phyloP scores from a whole-genome alignment of 78 protist species.

The Dictyostelium intermedium region DNA sequence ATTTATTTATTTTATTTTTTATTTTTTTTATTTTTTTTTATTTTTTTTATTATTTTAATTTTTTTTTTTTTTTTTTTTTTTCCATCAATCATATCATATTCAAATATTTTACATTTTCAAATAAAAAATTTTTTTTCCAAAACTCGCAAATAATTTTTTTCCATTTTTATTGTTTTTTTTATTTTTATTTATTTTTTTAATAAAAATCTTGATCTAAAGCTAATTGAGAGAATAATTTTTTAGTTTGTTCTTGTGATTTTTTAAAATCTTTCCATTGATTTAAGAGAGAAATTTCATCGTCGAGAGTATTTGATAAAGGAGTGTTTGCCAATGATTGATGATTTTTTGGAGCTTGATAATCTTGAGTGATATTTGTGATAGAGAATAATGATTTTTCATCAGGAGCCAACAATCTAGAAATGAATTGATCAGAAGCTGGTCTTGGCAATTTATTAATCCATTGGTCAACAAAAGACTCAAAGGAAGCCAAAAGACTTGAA shows the following conservation, averaged over 20 bases:
- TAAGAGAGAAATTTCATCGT: constrained; percentile 3
- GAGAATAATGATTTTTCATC: constrained; percentile 60
- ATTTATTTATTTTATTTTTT: too few species aligned
- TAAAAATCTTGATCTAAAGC: constrained; percentile 73
- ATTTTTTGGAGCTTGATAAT: constrained; percentile 5
- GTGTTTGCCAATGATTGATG: not conserved
- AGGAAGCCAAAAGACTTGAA: constrained; percentile 13
- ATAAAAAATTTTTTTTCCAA: not conserved
- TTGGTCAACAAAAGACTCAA: constrained; percentile 26
- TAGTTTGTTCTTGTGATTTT: not conserved
- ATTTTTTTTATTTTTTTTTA: too few species aligned
- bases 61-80: not conserved
- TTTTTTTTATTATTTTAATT: too few species aligned
- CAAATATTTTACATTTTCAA: not conserved
- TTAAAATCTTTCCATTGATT: constrained; percentile 66
- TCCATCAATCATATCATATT: not conserved
- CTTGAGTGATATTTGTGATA: not conserved
- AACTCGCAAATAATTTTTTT: not conserved
- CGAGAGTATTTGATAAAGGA: not conserved
- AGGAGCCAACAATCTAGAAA: constrained; percentile 28
- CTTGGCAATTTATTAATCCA: constrained; percentile 75
- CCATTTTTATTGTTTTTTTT: not conserved
- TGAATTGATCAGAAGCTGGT: constrained; percentile 17
- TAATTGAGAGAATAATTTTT: constrained; percentile 24
- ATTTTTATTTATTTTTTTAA: not conserved